Evolutionary conservation across 2,329 filamentous ascomycete genomes (phyloP).

Genomic region (Claviceps humidiphila): DNA sequence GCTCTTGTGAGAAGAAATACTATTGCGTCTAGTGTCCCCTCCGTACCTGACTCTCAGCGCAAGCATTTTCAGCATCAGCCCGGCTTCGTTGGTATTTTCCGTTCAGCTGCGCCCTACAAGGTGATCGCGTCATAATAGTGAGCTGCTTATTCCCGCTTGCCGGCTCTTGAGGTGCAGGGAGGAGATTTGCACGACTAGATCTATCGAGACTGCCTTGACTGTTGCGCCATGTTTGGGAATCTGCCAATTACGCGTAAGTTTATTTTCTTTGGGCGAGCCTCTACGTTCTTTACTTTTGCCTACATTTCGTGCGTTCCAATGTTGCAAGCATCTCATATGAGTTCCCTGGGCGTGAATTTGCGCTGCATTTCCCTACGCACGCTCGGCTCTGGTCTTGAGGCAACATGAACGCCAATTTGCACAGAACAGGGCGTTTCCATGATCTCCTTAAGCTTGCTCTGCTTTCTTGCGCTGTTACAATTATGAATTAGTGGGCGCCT

Average conservation of each 20-base stretch:
- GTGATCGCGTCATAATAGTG: too few species aligned
- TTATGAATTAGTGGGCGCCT: not conserved
- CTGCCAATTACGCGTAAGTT: conserved; percentile 27
- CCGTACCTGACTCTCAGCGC: too few species aligned
- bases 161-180: not conserved
- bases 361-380: not conserved
- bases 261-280: not conserved
- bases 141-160: not conserved
- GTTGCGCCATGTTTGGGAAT: conserved; percentile 29
- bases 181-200: not conserved
- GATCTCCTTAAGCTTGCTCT: not conserved
- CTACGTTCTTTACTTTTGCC: not conserved
- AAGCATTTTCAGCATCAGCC: not conserved
- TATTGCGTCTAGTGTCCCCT: not conserved
- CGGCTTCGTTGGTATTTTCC: not conserved
- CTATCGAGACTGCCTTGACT: not conserved
- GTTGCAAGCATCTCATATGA: not conserved
- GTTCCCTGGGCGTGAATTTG: not conserved
- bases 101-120: not conserved
- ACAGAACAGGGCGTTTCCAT: not conserved
- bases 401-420: not conserved
- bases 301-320: not conserved
- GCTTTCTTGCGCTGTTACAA: not conserved
- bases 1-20: too few species aligned
- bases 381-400: not conserved